phyloP scores from a whole-genome alignment of 192 early-diverging fungal species.

The Coemansia sp. region DNA sequence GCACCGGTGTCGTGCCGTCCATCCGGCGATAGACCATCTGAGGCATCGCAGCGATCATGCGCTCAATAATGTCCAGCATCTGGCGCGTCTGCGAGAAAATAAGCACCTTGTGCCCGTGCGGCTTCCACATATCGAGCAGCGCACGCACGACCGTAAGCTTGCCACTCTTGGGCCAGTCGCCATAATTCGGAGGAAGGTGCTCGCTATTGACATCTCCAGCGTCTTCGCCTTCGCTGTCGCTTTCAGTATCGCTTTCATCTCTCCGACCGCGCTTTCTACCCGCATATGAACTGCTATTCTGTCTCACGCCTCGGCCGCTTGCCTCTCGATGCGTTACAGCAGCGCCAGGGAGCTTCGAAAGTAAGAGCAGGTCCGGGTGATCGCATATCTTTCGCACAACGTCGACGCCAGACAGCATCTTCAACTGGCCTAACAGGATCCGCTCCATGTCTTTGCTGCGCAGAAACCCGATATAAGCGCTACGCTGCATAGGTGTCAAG shows the following conservation, averaged over 20 bases:
- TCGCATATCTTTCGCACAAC: constrained; percentile 96
- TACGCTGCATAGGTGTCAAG: constrained; percentile 74
- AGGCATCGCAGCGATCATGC: constrained; percentile 60
- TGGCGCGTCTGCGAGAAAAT: constrained; percentile 94
- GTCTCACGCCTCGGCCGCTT: constrained; percentile 11
- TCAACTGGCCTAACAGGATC: constrained; percentile 79
- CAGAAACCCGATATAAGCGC: constrained; percentile 75
- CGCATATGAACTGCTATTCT: neutral
- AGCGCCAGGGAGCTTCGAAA: constrained; percentile 37
- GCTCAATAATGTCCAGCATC: constrained; percentile 94
- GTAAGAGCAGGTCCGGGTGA: constrained; percentile 78
- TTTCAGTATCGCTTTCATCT: neutral
- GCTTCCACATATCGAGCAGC: constrained; percentile 86
- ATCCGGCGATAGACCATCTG: constrained; percentile 81
- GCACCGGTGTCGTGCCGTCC: constrained; percentile 95
- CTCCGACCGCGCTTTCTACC: neutral
- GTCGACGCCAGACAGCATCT: constrained; percentile 90
- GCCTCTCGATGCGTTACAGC: constrained; percentile 26
- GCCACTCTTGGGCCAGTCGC: constrained; percentile 63
- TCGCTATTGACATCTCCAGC: neutral
- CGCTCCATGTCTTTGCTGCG: constrained; percentile 72
- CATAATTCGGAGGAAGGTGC: constrained; percentile 43
- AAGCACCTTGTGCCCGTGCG: constrained; percentile 82
- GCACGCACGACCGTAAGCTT: constrained; percentile 91
- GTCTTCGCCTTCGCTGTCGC: constrained; percentile 31